Percentiles rank a stretch among this genome's conserved stretches.
Conservation (phyloP, 2,329 filamentous ascomycete species). For the Colletotrichum phormii region DNA sequence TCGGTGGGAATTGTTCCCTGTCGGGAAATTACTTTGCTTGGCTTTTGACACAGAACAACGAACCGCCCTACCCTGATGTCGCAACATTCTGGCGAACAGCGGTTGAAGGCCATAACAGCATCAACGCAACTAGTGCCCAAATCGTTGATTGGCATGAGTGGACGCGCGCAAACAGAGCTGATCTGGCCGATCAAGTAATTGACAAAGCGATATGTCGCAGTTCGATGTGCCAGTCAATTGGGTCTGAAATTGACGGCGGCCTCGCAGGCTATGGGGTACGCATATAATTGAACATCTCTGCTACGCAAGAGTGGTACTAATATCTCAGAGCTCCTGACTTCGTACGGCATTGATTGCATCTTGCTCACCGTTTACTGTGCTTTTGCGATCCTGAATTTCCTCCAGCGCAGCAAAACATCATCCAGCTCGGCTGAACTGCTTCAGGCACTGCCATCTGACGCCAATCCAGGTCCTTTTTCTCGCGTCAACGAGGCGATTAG, state of each 20-base stretch:
- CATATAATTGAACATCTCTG: too few relatives aligned
- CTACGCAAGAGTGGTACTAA: not conserved
- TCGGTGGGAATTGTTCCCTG: constrained; percentile 15
- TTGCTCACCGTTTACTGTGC: constrained; percentile 21
- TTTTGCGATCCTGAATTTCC: not conserved
- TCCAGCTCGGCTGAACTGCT: not conserved
- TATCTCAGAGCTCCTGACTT: not conserved
- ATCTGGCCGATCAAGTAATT: not conserved
- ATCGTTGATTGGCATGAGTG: constrained; percentile 33
- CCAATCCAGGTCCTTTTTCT: not conserved
- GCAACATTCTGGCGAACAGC: constrained; percentile 23
- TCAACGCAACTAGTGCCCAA: not conserved
- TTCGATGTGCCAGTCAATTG: constrained; percentile 18
- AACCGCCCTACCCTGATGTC: constrained; percentile 24
- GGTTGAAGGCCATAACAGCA: not conserved
- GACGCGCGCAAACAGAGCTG: constrained; percentile 8
- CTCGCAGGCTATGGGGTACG: constrained; percentile 18
- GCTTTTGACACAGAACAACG: constrained; percentile 5
- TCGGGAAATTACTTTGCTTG: constrained; percentile 28
- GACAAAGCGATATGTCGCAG: not conserved
- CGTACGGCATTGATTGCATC: constrained; percentile 8
- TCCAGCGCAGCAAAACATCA: not conserved
- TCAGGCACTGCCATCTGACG: not conserved
- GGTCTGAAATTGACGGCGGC: constrained; percentile 16
- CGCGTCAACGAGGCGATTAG: constrained; percentile 3